Evolutionary conservation across 371 early-diverging fungal genomes (phyloP).

Genomic region (Lichtheimia ramosa): DNA sequence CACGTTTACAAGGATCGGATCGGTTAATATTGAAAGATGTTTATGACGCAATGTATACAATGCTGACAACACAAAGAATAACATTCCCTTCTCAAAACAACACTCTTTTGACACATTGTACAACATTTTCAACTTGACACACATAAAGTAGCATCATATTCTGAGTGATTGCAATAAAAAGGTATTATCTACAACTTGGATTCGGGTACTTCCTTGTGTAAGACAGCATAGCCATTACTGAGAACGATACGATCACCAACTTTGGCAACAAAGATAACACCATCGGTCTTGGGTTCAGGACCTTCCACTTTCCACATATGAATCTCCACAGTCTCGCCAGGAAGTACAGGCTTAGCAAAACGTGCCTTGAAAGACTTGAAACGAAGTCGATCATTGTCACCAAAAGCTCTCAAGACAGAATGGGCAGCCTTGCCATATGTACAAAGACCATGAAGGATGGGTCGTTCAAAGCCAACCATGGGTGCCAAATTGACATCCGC

Average conservation of each 20-base stretch:
- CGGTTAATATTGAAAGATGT: too few relatives aligned
- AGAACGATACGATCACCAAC: conserved; percentile 54
- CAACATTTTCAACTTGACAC: too few relatives aligned
- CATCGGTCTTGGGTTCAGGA: conserved; percentile 33
- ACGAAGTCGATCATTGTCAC: conserved; percentile 44
- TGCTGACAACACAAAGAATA: too few relatives aligned
- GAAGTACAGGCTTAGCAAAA: conserved; percentile 70
- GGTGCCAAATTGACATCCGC: conserved; percentile 62
- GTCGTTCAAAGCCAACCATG: conserved; percentile 61
- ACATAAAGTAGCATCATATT: too few relatives aligned
- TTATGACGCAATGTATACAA: too few relatives aligned
- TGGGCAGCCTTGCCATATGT: conserved; percentile 62
- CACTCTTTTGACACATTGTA: too few relatives aligned
- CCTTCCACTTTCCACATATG: conserved; percentile 66
- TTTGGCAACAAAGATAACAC: conserved; percentile 50
- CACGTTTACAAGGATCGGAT: too few relatives aligned
- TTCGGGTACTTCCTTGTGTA: conserved; percentile 26
- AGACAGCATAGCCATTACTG: conserved; percentile 47
- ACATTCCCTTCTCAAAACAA: too few relatives aligned
- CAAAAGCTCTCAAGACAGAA: conserved; percentile 57
- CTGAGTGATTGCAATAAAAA: too few relatives aligned
- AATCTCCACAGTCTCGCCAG: conserved; percentile 62
- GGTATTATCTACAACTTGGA: conserved; percentile 30
- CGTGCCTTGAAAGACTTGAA: conserved; percentile 65
- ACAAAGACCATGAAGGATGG: conserved; percentile 72